A percentile compares a stretch with the other conserved stretches of the same genome.
phyloP scores from a whole-genome alignment of 2,329 filamentous ascomycete genomes.

The Pseudocercospora musae region DNA sequence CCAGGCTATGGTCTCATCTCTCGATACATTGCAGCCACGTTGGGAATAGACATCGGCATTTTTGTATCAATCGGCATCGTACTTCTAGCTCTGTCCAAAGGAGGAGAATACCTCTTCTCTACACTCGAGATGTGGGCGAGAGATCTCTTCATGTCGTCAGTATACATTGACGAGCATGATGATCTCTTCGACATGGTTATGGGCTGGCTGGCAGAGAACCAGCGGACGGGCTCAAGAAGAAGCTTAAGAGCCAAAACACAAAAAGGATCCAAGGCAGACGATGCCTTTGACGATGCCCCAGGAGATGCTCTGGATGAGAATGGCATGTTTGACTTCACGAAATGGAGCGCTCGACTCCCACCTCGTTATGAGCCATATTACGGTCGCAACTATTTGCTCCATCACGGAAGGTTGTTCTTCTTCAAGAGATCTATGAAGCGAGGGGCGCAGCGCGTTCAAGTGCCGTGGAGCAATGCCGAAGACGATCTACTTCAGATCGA shows the following conservation, averaged over 20 bases:
- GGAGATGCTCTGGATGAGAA: slow-evolving; percentile 38
- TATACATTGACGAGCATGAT: slow-evolving; percentile 47
- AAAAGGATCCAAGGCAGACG: slow-evolving; percentile 34
- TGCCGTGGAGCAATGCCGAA: slow-evolving; percentile 28
- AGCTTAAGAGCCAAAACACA: slow-evolving; percentile 42
- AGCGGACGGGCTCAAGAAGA: slow-evolving; percentile 36
- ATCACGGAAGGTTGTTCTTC: slow-evolving; percentile 42
- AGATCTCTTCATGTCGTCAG: slow-evolving; percentile 41
- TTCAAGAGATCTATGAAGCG: slow-evolving; percentile 40
- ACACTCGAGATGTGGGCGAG: slow-evolving; percentile 34
- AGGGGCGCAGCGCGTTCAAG: slow-evolving; percentile 28
- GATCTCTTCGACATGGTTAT: slow-evolving; percentile 44
- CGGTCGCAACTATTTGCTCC: slow-evolving; percentile 45
- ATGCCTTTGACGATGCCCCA: slow-evolving; percentile 35
- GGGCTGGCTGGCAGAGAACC: slow-evolving; percentile 44
- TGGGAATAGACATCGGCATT: slow-evolving; percentile 50
- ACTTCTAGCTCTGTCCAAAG: slow-evolving; percentile 41
- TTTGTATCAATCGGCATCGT: slow-evolving; percentile 45
- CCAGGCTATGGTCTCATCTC: slow-evolving; percentile 51
- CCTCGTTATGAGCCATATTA: slow-evolving; percentile 50
- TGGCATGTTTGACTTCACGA: slow-evolving; percentile 50
- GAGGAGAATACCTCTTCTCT: slow-evolving; percentile 37
- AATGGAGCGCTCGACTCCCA: slow-evolving; percentile 48
- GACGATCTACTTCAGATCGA: slow-evolving; percentile 45
- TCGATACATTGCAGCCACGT: slow-evolving; percentile 39